Percentiles rank a stretch among this genome's conserved stretches.
These are phyloP conservation scores for Neofusicoccum laricinum DNA, from an alignment of 2,329 filamentous ascomycete genomes.

Conservation along the genomic window DNA sequence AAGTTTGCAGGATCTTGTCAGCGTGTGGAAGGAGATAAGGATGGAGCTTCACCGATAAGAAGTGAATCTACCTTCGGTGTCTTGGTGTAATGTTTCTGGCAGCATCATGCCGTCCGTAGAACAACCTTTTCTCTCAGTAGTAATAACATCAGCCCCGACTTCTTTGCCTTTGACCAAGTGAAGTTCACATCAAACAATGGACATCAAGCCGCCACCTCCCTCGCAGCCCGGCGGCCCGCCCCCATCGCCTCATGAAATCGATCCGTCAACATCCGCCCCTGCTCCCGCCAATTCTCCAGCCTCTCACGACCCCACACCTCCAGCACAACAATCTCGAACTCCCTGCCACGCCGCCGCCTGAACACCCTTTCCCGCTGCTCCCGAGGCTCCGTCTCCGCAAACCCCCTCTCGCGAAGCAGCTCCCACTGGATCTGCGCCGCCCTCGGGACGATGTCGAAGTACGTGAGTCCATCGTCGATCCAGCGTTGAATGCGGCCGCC, in stretches of 20 bases:
- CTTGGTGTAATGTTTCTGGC: too few relatives aligned
- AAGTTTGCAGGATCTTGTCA: too few relatives aligned
- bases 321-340: not conserved
- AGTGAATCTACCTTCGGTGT: too few relatives aligned
- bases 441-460: not conserved
- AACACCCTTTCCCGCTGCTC: not conserved
- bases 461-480: not conserved
- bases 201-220: not conserved
- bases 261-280: not conserved
- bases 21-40: too few relatives aligned
- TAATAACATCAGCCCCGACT: too few relatives aligned
- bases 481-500: not conserved
- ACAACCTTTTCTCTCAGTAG: too few relatives aligned
- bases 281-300: not conserved
- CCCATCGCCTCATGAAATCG: not conserved
- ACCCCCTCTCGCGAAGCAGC: not conserved
- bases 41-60: too few relatives aligned
- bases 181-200: not conserved
- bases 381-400: not conserved
- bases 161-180: too few relatives aligned
- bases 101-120: too few relatives aligned
- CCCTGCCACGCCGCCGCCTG: not conserved
- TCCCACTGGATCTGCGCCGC: not conserved
- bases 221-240: not conserved
- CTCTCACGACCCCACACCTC: not conserved